Percentiles rank a stretch among this genome's conserved stretches.
These are phyloP conservation scores for Epichloe baconii DNA, from an alignment of 2,329 filamentous ascomycete species.

Conservation along the genomic window DNA sequence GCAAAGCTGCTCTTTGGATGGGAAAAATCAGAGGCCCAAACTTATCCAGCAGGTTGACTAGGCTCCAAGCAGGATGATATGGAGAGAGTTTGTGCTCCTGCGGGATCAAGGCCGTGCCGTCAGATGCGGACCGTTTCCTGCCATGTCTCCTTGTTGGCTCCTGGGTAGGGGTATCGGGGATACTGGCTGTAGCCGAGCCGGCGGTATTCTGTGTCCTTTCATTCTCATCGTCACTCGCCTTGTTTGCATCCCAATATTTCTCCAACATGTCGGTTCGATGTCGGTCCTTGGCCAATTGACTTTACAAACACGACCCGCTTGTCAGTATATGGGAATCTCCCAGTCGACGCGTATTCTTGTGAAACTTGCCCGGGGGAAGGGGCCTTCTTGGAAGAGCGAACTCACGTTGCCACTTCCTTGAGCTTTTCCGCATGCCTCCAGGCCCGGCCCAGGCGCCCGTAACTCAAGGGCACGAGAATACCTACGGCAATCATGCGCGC, in stretches of 20 bases:
- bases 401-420: slow-evolving; percentile 59
- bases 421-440: slow-evolving; percentile 77
- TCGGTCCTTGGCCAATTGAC: slow-evolving; percentile 50
- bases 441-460: slow-evolving; percentile 71
- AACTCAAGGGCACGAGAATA: slow-evolving; percentile 71
- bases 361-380: no score
- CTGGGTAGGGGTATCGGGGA: slow-evolving; percentile 20
- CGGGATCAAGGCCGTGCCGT: slow-evolving; percentile 44
- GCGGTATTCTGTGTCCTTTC: slow-evolving; percentile 6
- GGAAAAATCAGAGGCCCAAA: slow-evolving; percentile 91
- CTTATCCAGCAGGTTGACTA: slow-evolving; percentile 61
- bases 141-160: slow-evolving; percentile 32
- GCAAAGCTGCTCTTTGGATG: slow-evolving; percentile 71
- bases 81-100: slow-evolving; percentile 55
- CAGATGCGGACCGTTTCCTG: slow-evolving; percentile 47
- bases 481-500: slow-evolving; percentile 90
- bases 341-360: no score
- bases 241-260: slow-evolving; percentile 60
- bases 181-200: slow-evolving; percentile 19
- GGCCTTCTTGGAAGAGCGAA: slow-evolving; percentile 1
- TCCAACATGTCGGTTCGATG: slow-evolving; percentile 53
- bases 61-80: slow-evolving; percentile 76
- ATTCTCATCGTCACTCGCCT: slow-evolving; percentile 20
- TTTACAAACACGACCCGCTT: slow-evolving; percentile 12
- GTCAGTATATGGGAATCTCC: not conserved